Base-by-base conservation (phyloP, 192 early-diverging fungal genomes). In the Hyaloraphidium curvatum region DNA sequence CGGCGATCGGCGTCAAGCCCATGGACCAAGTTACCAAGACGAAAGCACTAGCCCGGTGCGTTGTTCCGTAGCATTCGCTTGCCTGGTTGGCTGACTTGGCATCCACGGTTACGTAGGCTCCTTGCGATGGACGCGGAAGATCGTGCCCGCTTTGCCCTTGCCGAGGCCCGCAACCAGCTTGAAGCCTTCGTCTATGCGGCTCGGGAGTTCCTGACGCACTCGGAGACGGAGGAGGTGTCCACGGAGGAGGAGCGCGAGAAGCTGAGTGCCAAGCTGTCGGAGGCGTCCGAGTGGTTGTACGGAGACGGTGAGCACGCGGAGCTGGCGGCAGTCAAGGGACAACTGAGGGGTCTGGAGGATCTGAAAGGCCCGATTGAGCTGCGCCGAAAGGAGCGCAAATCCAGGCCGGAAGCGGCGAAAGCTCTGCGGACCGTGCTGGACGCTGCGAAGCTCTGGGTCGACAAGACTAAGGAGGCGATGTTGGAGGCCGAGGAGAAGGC, bases 141-240 rank as follows among this genome's bases (percentile, higher is more conserved):
- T 67, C 40, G 59, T 1, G 59, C 67, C 16, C 83, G 82, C 53
- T 71, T 69, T 28, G 71, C 73, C 3, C 79, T 76, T 30, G 88
- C 89, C 65, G 83, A 81, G 60, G 86, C 90, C 19, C 62, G 74
- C 31, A 98, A 98, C 69, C 70, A 69, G 43, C 73, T 98, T 21
- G 95, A 98, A 63, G 67, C 86, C 1, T 91, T 85, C 65, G 69
- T 94, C 28, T 98, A 96, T 67, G 76, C 75, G 29, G 62, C 78
- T 31, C 84, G 83, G 43, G 89, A 92, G 50, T 75, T 88, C 50
- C 65, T 85, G 40, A 75, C 86, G 39, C 80, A 87, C 50, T 83
- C 87, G 28, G 76, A 76, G 28, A 69, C 81, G 33, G 66, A 71
- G 40, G 54, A 68, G 3, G 75, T 84, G n/a, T 71, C 77, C 28